phyloP scores from a whole-genome alignment of 2,329 filamentous ascomycete species.

The Epichloe aotearoae region DNA sequence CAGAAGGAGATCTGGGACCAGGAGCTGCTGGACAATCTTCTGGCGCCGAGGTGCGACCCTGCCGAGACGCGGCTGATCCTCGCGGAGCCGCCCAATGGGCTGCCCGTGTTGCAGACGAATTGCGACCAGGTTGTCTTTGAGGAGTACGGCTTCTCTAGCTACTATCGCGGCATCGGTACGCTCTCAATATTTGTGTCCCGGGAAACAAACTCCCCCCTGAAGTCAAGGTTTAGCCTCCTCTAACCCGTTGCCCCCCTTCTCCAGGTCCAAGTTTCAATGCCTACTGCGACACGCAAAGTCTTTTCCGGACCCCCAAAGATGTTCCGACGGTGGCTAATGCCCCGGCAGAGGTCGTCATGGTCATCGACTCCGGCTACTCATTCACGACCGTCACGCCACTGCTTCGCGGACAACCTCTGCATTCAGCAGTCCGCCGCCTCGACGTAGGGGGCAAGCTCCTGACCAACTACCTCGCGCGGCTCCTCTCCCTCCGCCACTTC shows the following conservation, averaged over 20 bases:
- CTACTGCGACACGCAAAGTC: constrained; percentile 61
- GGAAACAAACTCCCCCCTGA: too few relatives aligned
- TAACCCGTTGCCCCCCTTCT: not conserved
- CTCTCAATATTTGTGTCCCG: not conserved
- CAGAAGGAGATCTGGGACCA: constrained; percentile 93
- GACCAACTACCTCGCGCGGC: constrained; percentile 82
- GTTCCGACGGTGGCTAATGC: constrained; percentile 25
- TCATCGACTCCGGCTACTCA: constrained; percentile 87
- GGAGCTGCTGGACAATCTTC: constrained; percentile 61
- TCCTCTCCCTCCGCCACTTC: constrained; percentile 82
- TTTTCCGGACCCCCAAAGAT: constrained; percentile 49
- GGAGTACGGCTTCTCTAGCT: constrained; percentile 84
- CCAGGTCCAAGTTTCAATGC: constrained; percentile 63
- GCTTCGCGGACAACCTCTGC: constrained; percentile 66
- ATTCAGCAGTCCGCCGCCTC: constrained; percentile 68
- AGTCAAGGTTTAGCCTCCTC: too few relatives aligned
- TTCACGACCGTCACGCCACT: constrained; percentile 85
- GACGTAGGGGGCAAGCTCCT: constrained; percentile 87
- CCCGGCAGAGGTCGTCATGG: constrained; percentile 69
- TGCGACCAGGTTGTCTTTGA: constrained; percentile 97
- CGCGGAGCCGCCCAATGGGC: constrained; percentile 72
- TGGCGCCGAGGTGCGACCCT: constrained; percentile 58
- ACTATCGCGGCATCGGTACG: constrained; percentile 61
- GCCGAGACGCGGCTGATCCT: constrained; percentile 72
- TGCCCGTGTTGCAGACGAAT: constrained; percentile 71